Evolutionary conservation across 805 yeast genomes (phyloP), one percentile per base, ranked within the genome.

Genomic region (Pichia gijzeniarum): DNA sequence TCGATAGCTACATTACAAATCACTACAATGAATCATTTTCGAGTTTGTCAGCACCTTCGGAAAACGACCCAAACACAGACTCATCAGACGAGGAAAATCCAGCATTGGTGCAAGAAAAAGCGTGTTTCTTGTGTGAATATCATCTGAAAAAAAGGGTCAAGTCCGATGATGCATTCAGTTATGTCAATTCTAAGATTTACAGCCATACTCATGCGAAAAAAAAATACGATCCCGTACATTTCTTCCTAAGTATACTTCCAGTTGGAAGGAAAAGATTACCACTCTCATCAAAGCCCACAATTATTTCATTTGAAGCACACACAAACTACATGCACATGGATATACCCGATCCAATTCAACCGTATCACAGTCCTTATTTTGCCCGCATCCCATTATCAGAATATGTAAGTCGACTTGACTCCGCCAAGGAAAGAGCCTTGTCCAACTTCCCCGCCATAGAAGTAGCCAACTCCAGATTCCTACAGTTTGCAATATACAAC

Each of bases 401-500:
- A 2, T 40, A 40, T 27, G n/a, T 16, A 12, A 33, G 38, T 25
- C 28, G 28, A 25, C 28, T 25, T 10, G 10, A 10, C 10, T 25
- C 28, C 9, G 10, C 9, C 10, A 17, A 33, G 14, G 4, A 16
- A 22, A 18, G 19, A 17, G 3, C 13, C 22, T 17, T 18, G 14
- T 2, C 32, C 12, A 41, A 35, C 14, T 41, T 19, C 28, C 40
- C 44, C 10, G 38, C 35, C 5, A 42, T 42, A 21, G 45, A 42
- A 35, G 4, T 42, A 16, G 13, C 22, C 4, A 42, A 42, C 22
- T 17, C 16, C 1, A 19, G 6, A 2, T 27, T 18, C 21, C 12
- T 42, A 14, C 10, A 3, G 3, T 30, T 36, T 32, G 19, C 28
- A 5, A 20, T 42, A 17, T 27, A 16, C 14, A 30, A 36, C n/a